A percentile compares a stretch with the other conserved stretches of the same genome.
These are phyloP conservation scores for Jacaranda copaia DNA, from an alignment of 257 asterid species.

Conservation along the genomic window DNA sequence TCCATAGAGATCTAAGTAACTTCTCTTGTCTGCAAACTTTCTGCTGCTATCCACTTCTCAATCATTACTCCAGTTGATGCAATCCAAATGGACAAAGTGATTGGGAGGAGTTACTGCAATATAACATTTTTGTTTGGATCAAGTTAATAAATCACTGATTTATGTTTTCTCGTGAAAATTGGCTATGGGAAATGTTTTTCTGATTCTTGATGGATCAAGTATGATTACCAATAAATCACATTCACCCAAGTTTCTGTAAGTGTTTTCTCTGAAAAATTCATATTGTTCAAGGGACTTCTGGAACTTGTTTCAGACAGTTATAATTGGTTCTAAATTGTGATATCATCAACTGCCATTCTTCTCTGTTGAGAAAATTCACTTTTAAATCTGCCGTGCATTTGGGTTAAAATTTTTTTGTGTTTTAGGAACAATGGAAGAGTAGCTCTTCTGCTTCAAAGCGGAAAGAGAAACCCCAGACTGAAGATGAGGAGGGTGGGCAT, in stretches of 20 bases:
- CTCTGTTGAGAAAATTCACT: neutral
- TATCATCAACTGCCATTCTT: conserved; percentile 6
- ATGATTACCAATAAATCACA: neutral
- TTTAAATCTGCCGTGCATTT: neutral
- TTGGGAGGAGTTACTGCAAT: neutral
- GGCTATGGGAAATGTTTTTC: neutral
- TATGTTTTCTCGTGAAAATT: neutral
- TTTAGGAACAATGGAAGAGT: conserved; percentile 95
- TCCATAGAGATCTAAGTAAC: neutral
- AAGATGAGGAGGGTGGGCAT: conserved; percentile 76
- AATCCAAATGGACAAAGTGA: neutral
- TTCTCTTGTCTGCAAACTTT: conserved; percentile 2
- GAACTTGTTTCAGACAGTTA: neutral
- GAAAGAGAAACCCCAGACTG: conserved; percentile 74
- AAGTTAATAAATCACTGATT: neutral
- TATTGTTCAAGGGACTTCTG: neutral
- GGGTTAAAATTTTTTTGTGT: conserved; percentile 4
- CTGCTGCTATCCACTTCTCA: neutral
- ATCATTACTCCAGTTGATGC: conserved; percentile 3
- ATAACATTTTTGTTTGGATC: neutral
- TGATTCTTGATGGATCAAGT: neutral
- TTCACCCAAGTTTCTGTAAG: neutral
- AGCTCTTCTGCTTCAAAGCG: conserved; percentile 70
- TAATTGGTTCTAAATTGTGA: neutral
- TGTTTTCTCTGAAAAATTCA: neutral